Evolutionary conservation across 2,329 filamentous ascomycete species (phyloP).

Genomic region (Cercospora sp.): DNA sequence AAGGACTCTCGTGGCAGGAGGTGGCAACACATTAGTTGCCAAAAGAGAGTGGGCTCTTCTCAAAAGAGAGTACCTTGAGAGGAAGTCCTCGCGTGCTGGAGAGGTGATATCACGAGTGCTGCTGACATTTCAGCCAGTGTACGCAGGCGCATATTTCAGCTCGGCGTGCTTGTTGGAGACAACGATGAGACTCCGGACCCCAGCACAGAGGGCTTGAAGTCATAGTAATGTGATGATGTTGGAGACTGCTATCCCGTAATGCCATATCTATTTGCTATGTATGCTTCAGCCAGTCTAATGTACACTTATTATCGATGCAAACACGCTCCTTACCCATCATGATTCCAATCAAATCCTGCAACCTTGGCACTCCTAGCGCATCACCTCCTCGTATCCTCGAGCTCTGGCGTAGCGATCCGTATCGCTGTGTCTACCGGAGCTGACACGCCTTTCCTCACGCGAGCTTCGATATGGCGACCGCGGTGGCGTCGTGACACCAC

Average conservation of each 20-base stretch:
- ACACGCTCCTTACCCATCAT: neutral
- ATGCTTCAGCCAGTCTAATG: neutral
- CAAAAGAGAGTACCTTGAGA: neutral
- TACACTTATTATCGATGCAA: neutral
- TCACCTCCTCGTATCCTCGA: slow-evolving; percentile 13
- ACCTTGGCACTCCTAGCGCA: neutral
- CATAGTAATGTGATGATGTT: neutral
- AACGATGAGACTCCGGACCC: neutral
- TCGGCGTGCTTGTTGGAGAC: neutral
- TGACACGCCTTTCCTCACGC: slow-evolving; percentile 10
- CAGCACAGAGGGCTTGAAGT: neutral
- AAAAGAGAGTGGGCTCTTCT: too few relatives aligned
- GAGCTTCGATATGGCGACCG: slow-evolving; percentile 14
- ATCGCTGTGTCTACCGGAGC: slow-evolving; percentile 15
- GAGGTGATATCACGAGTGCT: neutral
- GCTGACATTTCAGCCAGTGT: neutral
- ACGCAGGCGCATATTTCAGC: neutral
- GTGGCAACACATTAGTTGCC: too few relatives aligned
- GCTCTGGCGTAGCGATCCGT: slow-evolving; percentile 17
- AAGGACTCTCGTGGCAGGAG: too few relatives aligned
- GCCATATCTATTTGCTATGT: neutral
- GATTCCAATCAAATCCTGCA: neutral
- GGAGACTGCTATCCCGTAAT: neutral
- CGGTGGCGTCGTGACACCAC: slow-evolving; percentile 2
- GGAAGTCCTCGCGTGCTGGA: neutral